These are phyloP conservation scores for Pachyrhizus erosus DNA, from an alignment of 306 rosid species.

Conservation along the genomic window DNA sequence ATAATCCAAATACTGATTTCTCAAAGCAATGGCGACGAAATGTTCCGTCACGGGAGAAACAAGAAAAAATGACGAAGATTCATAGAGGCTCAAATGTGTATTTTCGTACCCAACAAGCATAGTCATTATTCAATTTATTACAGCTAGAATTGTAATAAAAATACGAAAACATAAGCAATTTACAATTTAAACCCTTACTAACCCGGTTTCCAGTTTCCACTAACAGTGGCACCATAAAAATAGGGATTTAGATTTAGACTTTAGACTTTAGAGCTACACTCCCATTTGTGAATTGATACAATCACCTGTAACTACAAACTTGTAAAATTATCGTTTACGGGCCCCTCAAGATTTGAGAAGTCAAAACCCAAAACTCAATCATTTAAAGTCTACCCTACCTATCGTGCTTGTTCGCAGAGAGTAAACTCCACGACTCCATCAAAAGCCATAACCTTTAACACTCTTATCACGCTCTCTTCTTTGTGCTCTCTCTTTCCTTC, in stretches of 20 bases:
- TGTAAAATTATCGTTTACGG: not conserved
- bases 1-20: not conserved
- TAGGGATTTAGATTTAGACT: not conserved
- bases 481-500: not conserved
- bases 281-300: not conserved
- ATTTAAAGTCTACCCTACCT: conserved; percentile 4
- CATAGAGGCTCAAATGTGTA: not conserved
- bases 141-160: not conserved
- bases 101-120: not conserved
- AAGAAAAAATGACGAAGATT: not conserved
- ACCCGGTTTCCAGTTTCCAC: not conserved
- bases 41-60: not conserved
- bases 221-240: not conserved
- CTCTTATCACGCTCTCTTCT: not conserved
- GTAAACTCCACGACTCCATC: conserved; percentile 9
- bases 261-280: not conserved
- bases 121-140: not conserved
- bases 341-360: not conserved
- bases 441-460: not conserved
- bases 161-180: not conserved
- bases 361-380: conserved; percentile 29
- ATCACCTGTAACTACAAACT: not conserved
- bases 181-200: not conserved
- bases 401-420: not conserved
- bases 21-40: not conserved